phyloP scores from a whole-genome alignment of 2,329 filamentous ascomycete species.

The Ceratocystis diversiconidia region DNA sequence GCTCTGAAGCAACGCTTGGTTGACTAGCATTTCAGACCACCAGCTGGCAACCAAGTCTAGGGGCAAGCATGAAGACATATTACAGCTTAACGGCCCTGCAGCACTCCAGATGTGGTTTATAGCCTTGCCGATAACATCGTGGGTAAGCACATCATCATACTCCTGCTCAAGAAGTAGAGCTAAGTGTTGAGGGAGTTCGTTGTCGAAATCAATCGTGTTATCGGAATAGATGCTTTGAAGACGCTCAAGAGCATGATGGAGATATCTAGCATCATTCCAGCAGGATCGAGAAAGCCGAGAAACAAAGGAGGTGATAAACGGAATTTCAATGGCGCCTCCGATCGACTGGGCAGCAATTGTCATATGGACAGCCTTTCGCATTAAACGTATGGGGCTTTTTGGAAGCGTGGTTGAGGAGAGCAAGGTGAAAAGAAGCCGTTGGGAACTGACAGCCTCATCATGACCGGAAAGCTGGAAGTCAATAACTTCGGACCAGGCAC shows the following conservation, averaged over 20 bases:
- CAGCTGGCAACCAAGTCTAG: constrained; percentile 84
- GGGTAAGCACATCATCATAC: constrained; percentile 67
- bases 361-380: constrained; percentile 85
- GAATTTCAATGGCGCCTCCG: neutral
- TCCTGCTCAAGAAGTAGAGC: constrained; percentile 61
- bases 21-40: constrained; percentile 66
- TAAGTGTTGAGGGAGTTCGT: constrained; percentile 57
- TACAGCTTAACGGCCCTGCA: constrained; percentile 46
- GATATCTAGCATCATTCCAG: constrained; percentile 66
- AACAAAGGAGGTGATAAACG: constrained; percentile 32
- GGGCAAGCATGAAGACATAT: constrained; percentile 67
- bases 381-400: constrained; percentile 65
- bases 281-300: constrained; percentile 54
- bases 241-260: constrained; percentile 38
- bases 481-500: constrained; percentile 84
- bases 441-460: constrained; percentile 78
- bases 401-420: constrained; percentile 80
- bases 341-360: constrained; percentile 49
- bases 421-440: constrained; percentile 69
- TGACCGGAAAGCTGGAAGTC: constrained; percentile 87
- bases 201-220: constrained; percentile 42
- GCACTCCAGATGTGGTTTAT: neutral
- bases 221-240: constrained; percentile 27
- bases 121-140: constrained; percentile 66
- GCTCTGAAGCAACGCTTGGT: constrained; percentile 50